Evolutionary conservation across 345 rosid species (phyloP).

Genomic region (Lumnitzera racemosa): DNA sequence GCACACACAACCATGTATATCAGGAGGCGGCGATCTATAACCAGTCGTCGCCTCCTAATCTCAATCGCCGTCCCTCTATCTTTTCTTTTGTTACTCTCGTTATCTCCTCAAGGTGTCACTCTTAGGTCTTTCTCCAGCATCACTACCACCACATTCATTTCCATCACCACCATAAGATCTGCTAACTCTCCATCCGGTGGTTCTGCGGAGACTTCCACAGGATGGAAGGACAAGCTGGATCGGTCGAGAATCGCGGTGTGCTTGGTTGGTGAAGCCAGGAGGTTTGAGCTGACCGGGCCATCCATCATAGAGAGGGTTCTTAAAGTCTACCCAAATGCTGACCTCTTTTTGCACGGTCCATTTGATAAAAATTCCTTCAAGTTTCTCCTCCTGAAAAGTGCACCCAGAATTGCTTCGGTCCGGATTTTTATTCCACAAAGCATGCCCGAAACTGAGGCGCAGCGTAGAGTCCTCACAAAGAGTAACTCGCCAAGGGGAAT

Average conservation of each 20-base stretch:
- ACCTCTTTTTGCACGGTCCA: slow-evolving; percentile 81
- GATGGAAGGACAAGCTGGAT: slow-evolving; percentile 16
- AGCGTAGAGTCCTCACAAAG: slow-evolving; percentile 69
- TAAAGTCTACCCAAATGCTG: slow-evolving; percentile 60
- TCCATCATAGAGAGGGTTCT: slow-evolving; percentile 69
- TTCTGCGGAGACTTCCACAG: neutral
- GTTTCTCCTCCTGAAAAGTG: slow-evolving; percentile 47
- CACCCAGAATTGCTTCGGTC: slow-evolving; percentile 62
- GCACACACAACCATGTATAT: too few species aligned
- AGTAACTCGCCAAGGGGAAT: slow-evolving; percentile 81
- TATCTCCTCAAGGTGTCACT: too few species aligned
- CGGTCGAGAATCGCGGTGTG: slow-evolving; percentile 73
- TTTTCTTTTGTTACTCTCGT: too few species aligned
- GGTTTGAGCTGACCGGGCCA: slow-evolving; percentile 88
- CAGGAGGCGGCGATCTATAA: too few species aligned
- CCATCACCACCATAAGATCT: slow-evolving; percentile 12
- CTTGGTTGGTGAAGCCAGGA: slow-evolving; percentile 87
- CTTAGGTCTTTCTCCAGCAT: too few species aligned
- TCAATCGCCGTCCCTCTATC: too few species aligned
- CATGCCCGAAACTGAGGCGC: slow-evolving; percentile 40
- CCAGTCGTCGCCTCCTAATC: too few species aligned
- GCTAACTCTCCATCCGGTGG: slow-evolving; percentile 3
- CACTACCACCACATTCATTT: slow-evolving; percentile 19
- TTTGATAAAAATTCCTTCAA: slow-evolving; percentile 62
- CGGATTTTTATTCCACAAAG: slow-evolving; percentile 53